A percentile compares a stretch with the other conserved stretches of the same genome.
phyloP scores from a whole-genome alignment of 352 stramenopile genomes.

The Globisporangium abappressorium region DNA sequence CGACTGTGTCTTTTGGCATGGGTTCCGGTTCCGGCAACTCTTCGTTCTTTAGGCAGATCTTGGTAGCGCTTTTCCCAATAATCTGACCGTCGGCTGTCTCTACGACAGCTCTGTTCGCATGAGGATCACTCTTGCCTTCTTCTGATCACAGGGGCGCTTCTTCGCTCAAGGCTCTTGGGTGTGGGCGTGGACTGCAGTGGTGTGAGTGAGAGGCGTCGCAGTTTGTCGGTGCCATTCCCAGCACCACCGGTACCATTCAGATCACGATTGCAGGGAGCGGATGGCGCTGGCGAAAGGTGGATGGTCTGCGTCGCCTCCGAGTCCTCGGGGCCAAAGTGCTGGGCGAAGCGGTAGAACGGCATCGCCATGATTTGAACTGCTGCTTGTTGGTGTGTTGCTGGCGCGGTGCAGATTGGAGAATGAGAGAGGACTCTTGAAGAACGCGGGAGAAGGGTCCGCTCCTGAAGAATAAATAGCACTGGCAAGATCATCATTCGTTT shows the following conservation, averaged over 20 bases:
- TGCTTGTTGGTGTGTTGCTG: not conserved
- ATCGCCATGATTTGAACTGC: not conserved
- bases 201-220: not conserved
- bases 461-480: not conserved
- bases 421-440: not conserved
- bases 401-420: not conserved
- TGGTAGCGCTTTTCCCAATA: too few relatives aligned
- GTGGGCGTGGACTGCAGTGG: too few relatives aligned
- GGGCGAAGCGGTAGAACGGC: conserved; percentile 9
- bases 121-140: too few relatives aligned
- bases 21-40: too few relatives aligned
- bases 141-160: too few relatives aligned
- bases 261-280: not conserved
- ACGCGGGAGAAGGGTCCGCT: not conserved
- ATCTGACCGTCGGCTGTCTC: too few relatives aligned
- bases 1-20: too few relatives aligned
- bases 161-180: too few relatives aligned
- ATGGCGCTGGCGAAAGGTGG: not conserved
- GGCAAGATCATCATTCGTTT: not conserved
- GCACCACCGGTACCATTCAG: not conserved
- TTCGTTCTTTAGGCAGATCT: too few relatives aligned
- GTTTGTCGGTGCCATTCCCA: not conserved
- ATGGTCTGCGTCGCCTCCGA: not conserved
- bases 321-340: not conserved
- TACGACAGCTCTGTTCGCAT: too few relatives aligned